A percentile compares a stretch with the other conserved stretches of the same genome.
These are phyloP conservation scores for Apophysomyces elegans DNA, from an alignment of 371 early-diverging fungal genomes.

Conservation along the genomic window DNA sequence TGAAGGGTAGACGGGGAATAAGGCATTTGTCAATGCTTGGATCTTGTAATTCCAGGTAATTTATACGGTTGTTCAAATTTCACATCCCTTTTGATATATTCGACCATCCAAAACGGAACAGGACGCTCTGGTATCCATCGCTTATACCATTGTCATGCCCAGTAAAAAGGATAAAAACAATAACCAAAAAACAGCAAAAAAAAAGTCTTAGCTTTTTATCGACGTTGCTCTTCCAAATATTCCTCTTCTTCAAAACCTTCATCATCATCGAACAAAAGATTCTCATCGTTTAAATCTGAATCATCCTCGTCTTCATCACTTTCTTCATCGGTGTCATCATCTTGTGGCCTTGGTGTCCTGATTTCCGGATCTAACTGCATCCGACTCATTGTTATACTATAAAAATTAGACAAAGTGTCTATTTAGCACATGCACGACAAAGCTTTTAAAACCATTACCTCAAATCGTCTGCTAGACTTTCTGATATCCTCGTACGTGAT, in stretches of 20 bases:
- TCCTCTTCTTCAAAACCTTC: constrained; percentile 43
- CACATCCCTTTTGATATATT: no score
- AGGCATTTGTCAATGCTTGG: no score
- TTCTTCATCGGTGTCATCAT: constrained; percentile 31
- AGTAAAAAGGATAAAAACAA: no score
- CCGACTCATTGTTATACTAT: constrained; percentile 29
- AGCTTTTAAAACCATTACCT: constrained; percentile 15
- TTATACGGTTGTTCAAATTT: no score
- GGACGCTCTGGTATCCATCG: no score
- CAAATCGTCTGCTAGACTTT: constrained; percentile 43
- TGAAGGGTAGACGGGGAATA: no score
- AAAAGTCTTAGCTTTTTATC: background rate
- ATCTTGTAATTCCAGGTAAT: no score
- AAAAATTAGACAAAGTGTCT: background rate
- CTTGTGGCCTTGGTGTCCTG: constrained; percentile 34
- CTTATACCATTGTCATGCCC: no score
- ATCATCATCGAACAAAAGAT: constrained; percentile 35
- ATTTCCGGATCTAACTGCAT: constrained; percentile 40
- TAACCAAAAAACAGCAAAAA: no score
- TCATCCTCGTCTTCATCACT: constrained; percentile 17
- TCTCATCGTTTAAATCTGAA: constrained; percentile 25
- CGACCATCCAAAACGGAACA: no score
- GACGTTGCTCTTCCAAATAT: constrained; percentile 19
- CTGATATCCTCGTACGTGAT: constrained; percentile 14
- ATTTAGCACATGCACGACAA: background rate